Evolutionary conservation across 108 stramenopile genomes (phyloP).

Genomic region (Cyclotella cryptica): DNA sequence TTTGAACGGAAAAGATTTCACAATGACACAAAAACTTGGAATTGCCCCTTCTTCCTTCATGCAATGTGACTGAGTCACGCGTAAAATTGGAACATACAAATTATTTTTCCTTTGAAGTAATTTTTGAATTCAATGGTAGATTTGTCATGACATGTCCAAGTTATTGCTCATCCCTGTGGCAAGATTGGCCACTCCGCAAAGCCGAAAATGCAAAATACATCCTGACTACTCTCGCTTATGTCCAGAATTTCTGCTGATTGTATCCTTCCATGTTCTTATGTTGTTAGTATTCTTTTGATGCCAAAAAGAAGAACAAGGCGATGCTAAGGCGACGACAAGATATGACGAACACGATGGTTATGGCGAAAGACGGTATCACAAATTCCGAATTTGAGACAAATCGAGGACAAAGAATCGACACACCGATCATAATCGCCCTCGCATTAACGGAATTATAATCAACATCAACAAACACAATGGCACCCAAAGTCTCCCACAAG

Average conservation of each 20-base stretch:
- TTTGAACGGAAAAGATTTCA: not conserved
- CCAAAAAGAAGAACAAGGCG: not conserved
- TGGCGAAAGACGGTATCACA: not conserved
- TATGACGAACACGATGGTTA: not conserved
- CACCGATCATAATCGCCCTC: not conserved
- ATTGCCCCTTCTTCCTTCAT: not conserved
- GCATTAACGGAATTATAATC: not conserved
- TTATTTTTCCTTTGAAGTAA: not conserved
- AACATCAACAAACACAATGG: slow-evolving; percentile 1
- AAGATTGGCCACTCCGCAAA: slow-evolving; percentile 7
- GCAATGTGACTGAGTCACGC: too few species aligned
- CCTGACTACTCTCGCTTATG: not conserved
- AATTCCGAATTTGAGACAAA: slow-evolving; percentile 1
- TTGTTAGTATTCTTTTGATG: not conserved
- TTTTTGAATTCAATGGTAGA: too few species aligned
- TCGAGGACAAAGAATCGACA: not conserved
- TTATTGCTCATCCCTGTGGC: not conserved
- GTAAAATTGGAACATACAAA: not conserved
- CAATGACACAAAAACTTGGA: not conserved
- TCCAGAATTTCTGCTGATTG: not conserved
- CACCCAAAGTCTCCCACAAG: not conserved
- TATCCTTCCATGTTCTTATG: not conserved
- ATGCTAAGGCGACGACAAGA: not conserved
- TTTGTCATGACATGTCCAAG: not conserved
- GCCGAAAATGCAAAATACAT: not conserved